Evolutionary conservation across 306 rosid genomes (phyloP), one percentile per base, ranked within the genome.

Genomic region (Fagus crenata): DNA sequence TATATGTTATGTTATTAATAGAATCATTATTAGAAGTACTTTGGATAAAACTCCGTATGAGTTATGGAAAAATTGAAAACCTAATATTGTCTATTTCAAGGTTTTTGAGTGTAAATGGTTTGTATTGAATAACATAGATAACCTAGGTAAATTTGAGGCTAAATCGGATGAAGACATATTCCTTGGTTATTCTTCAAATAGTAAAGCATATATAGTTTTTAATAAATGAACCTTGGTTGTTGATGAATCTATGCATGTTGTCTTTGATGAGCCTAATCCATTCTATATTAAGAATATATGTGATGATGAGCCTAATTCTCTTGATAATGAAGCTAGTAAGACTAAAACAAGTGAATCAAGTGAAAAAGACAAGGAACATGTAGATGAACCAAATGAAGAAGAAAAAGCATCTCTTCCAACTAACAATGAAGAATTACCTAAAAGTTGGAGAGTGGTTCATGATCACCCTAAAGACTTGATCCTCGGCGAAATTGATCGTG

Each of bases 31-130:
- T 13, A 72, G 46, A 35, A 0, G 3, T 1, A 72, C 4, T 0
- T 3, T 72, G 4, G 33, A 53, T 3, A 72, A 72, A 53, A 72
- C 64, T 32, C 76, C 11, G 6, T 72, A 72, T 72, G 63, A 72
- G 43, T 14, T 72, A 2, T 72, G 46, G 49, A 72, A 53, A 33
- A 33, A 22, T 22, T 22, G 28, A 22, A 22, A 22, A 22, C 64
- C 76, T 3, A 51, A 53, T 2, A 53, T 72, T 11, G 41, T 6
- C 5, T 51, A 72, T 53, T 22, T 22, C 28, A 22, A 22, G 28
- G 28, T 22, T 22, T 22, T 22, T 22, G 28, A 22, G 28, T 22
- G 28, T 22, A 22, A 22, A 22, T 22, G 28, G 0, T 22, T 22
- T 22, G 28, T 22, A 22, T 22, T 22, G 28, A 22, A 22, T 22